A percentile compares a stretch with the other conserved stretches of the same genome.
phyloP scores from a whole-genome alignment of 2,329 filamentous ascomycete genomes.

The Colletotrichum salicis region DNA sequence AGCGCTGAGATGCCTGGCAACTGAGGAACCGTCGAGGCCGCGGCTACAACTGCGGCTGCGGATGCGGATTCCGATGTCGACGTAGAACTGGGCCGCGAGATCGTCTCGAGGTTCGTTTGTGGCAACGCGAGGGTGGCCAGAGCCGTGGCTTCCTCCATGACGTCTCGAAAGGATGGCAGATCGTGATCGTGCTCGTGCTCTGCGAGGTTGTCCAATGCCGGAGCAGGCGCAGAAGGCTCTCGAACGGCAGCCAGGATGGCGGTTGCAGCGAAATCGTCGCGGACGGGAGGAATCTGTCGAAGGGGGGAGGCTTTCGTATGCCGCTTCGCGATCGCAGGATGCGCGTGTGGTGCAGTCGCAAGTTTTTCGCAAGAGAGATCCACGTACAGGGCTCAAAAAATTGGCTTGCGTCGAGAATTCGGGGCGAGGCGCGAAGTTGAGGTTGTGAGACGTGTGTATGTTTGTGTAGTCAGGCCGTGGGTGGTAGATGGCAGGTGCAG shows the following conservation, averaged over 20 bases:
- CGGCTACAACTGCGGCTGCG: conserved; percentile 48
- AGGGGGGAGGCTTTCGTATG: background rate
- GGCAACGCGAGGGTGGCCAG: conserved; percentile 35
- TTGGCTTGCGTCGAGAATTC: conserved; percentile 3
- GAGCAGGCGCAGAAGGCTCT: conserved; percentile 19
- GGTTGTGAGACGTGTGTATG: conserved; percentile 1
- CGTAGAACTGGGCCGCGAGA: conserved; percentile 61
- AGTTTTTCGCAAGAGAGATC: background rate
- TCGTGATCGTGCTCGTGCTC: background rate
- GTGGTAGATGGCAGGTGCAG: background rate
- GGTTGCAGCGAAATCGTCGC: conserved; percentile 10
- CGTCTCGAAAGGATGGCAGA: conserved; percentile 30
- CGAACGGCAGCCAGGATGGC: conserved; percentile 19
- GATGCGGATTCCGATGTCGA: conserved; percentile 47
- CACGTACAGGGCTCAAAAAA: conserved; percentile 3
- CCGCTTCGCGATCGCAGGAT: conserved; percentile 1
- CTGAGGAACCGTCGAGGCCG: conserved; percentile 52
- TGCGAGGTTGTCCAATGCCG: conserved; percentile 16
- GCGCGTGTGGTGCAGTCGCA: conserved; percentile 1
- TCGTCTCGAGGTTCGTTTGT: conserved; percentile 50
- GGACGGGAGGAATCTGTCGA: background rate
- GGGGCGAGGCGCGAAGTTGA: conserved; percentile 6
- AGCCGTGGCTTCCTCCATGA: conserved; percentile 58
- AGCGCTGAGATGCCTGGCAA: conserved; percentile 59
- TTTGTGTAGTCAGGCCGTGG: conserved; percentile 1